Conservation (phyloP, 2,329 filamentous ascomycete genomes). For the Biscogniauxia mediterranea region DNA sequence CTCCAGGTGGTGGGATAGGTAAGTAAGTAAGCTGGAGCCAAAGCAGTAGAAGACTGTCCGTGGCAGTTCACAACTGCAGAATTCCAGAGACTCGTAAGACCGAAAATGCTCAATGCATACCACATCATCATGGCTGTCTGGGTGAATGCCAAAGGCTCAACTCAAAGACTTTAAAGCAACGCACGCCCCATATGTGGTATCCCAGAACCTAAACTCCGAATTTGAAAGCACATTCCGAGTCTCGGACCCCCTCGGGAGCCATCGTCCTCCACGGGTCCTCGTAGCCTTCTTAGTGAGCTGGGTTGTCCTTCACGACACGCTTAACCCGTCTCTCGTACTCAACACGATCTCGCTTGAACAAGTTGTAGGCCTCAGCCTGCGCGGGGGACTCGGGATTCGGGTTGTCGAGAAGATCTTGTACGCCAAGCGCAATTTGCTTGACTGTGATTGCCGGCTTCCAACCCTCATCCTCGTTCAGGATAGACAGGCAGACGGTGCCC, state of each 20-base stretch:
- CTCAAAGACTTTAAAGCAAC: not conserved
- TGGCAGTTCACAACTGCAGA: not conserved
- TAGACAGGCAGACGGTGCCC: constrained; percentile 94
- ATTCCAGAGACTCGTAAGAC: not conserved
- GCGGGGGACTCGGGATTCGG: constrained; percentile 96
- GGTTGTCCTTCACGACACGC: constrained; percentile 86
- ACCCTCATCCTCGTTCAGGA: constrained; percentile 95
- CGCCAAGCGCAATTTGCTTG: constrained; percentile 94
- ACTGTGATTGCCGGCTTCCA: constrained; percentile 99
- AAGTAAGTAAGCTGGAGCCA: not conserved
- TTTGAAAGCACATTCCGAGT: constrained; percentile 3
- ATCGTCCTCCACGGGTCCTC: not conserved
- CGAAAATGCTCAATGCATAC: not conserved
- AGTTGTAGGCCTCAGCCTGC: constrained; percentile 94
- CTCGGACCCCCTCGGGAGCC: constrained; percentile 4
- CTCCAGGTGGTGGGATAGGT: too few relatives aligned
- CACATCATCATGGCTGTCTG: not conserved
- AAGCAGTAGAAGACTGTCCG: not conserved
- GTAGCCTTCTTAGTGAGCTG: constrained; percentile 45
- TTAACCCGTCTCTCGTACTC: constrained; percentile 89
- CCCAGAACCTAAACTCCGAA: not conserved
- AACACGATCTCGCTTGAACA: constrained; percentile 84
- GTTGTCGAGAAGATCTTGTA: constrained; percentile 93
- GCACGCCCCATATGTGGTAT: not conserved
- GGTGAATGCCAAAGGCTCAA: not conserved